These are phyloP conservation scores for Mortierella hygrophila DNA, from an alignment of 192 early-diverging fungal genomes.

Conservation along the genomic window DNA sequence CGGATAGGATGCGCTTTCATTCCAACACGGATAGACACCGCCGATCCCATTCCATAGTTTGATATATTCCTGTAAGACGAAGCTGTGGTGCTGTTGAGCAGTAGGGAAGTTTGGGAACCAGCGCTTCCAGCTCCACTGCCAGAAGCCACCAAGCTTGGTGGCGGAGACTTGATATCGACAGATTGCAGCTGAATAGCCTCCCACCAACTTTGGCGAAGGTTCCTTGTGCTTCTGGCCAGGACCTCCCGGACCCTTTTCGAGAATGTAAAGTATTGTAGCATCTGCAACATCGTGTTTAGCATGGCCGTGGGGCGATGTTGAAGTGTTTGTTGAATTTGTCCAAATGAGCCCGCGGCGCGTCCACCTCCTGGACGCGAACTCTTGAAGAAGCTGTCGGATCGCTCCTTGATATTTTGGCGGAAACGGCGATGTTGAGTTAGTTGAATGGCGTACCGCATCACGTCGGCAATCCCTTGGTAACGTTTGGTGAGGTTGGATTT, in stretches of 20 bases:
- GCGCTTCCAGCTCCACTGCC: neutral
- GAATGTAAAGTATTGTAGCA: slow-evolving; percentile 41
- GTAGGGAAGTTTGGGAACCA: neutral
- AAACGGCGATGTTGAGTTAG: slow-evolving; percentile 38
- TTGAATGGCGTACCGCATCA: slow-evolving; percentile 37
- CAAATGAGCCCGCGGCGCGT: slow-evolving; percentile 30
- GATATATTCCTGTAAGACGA: neutral
- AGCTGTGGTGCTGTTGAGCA: neutral
- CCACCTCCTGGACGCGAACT: slow-evolving; percentile 48
- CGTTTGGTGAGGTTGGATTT: slow-evolving; percentile 1
- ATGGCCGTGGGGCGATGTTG: slow-evolving; percentile 37
- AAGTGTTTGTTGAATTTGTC: slow-evolving; percentile 47
- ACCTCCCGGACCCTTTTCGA: slow-evolving; percentile 31
- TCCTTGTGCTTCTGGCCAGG: slow-evolving; percentile 25
- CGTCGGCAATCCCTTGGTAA: slow-evolving; percentile 22
- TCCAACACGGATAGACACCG: slow-evolving; percentile 34
- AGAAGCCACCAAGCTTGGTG: neutral
- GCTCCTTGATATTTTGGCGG: slow-evolving; percentile 50
- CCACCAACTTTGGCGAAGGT: slow-evolving; percentile 43
- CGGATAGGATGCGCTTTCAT: slow-evolving; percentile 18
- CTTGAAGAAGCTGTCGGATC: slow-evolving; percentile 49
- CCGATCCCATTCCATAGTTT: slow-evolving; percentile 37
- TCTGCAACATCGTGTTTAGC: slow-evolving; percentile 30
- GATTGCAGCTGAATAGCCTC: slow-evolving; percentile 34
- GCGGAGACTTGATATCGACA: slow-evolving; percentile 33